A percentile compares a stretch with the other conserved stretches of the same genome.
Conservation (phyloP, 257 asterid species). For the Solanum pennellii region DNA sequence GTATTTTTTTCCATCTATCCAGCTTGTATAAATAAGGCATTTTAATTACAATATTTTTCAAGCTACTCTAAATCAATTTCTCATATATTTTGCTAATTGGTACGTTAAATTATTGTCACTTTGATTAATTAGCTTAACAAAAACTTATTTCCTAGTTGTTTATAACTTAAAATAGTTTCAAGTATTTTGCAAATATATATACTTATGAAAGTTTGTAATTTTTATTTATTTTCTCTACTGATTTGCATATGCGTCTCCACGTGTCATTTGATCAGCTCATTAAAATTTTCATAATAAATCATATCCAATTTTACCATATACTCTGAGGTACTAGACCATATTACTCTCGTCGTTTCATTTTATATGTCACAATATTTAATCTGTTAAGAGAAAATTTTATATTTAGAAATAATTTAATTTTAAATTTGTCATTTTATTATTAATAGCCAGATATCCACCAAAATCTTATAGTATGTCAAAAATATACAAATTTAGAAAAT, state of each 20-base stretch:
- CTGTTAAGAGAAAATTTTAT: no score
- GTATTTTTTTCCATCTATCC: background rate
- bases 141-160: background rate
- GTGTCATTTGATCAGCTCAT: background rate
- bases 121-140: background rate
- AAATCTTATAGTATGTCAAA: no score
- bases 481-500: no score
- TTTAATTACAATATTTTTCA: background rate
- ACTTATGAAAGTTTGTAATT: background rate
- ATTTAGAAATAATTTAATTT: no score
- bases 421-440: no score
- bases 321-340: background rate
- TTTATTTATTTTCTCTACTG: background rate
- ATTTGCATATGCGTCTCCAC: background rate
- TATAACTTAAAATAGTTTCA: background rate
- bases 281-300: background rate
- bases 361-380: no score
- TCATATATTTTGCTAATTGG: background rate
- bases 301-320: background rate
- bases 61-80: background rate
- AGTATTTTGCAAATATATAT: background rate
- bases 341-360: background rate
- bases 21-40: background rate
- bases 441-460: no score
- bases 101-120: background rate